Evolutionary conservation across 176 grass and related monocot genomes (phyloP).

Genomic region (Avena atlantica): DNA sequence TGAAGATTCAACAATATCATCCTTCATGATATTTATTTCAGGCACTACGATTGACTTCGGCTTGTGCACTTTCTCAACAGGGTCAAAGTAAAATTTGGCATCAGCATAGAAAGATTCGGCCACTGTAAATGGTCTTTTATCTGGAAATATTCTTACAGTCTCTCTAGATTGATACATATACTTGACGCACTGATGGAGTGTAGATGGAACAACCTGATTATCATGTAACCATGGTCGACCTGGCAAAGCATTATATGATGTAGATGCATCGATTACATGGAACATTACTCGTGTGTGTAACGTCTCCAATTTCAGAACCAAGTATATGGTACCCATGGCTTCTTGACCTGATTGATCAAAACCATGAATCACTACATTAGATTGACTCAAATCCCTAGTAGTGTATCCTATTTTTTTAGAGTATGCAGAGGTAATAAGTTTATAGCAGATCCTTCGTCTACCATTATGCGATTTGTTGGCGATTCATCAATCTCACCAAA

Average conservation of each 20-base stretch:
- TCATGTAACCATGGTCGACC: not conserved
- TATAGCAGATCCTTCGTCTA: not conserved
- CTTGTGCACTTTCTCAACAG: not conserved
- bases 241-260: not conserved
- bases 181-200: not conserved
- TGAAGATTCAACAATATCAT: accelerated
- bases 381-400: not conserved
- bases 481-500: not conserved
- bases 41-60: not conserved
- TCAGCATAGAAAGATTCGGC: too few species aligned
- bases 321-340: not conserved
- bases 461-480: not conserved
- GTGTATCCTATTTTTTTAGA: not conserved
- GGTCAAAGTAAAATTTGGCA: constrained; percentile 6
- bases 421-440: constrained; percentile 7
- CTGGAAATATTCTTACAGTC: not conserved
- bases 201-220: not conserved
- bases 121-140: not conserved
- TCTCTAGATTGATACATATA: not conserved
- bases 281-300: not conserved
- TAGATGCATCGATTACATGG: not conserved
- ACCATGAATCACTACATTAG: not conserved
- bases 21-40: not conserved
- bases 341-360: not conserved
- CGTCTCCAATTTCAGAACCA: not conserved